Base-by-base conservation (phyloP, 345 rosid genomes). In the Gynandropsis gynandra region DNA sequence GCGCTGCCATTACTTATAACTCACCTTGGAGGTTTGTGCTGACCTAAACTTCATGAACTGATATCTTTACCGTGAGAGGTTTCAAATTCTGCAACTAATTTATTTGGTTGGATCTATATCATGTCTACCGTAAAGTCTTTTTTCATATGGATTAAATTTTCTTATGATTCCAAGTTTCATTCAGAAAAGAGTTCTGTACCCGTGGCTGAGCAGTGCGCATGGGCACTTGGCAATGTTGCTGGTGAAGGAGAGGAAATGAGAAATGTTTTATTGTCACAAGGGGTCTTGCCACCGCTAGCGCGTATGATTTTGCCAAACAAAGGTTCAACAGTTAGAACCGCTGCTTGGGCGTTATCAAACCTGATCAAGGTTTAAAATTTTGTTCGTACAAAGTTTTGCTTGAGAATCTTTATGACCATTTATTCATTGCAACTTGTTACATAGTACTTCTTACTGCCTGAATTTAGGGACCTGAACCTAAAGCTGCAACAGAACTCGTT, bases 221-320 rank as follows among this genome's bases (percentile, higher is more conserved):
- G 97, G 98, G 98, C 94, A 15, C 71, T 87, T 71, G 98, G 97
- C 61, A 92, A 92, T 74, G 94, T 83, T 52, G 98, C 98, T 10
- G 90, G 95, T 57, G 97, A 88, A 76, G 98, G 97, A 68, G 88
- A 81, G 71, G 98, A 85, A 52, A 72, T 92, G 60, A 78, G 95
- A 63, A 80, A 73, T 70, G 67, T 88, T 64, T 76, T 92, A 75
- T 76, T 88, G 62, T 76, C 85, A 20, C 98, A 92, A 74, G 97
- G 98, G 46, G 89, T 85, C 72, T 77, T 88, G 58, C 74, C 67
- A 49, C 83, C 98, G 64, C 85, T 92, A 58, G 95, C 97, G 31
- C 90, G 86, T 72, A 92, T 88, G 97, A 79, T 88, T 80, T 79
- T 85, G 64, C 97, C 95, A 17, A 68, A 76, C 68, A 88, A 87